A percentile compares a stretch with the other conserved stretches of the same genome.
These are phyloP conservation scores for Exophiala xenobiotica DNA, from an alignment of 2,329 filamentous ascomycete genomes.

Conservation along the genomic window DNA sequence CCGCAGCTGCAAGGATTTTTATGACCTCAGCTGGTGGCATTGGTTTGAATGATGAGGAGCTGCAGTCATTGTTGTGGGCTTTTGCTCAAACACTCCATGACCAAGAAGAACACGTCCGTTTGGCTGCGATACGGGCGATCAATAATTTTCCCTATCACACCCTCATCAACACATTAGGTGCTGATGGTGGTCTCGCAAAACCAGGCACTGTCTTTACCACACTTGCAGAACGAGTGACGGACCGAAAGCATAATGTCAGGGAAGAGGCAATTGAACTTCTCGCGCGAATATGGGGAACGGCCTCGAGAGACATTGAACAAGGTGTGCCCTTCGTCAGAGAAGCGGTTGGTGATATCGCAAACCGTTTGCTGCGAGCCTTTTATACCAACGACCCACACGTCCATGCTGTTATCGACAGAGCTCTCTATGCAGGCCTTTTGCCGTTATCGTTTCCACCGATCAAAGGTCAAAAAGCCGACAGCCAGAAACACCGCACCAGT, in stretches of 20 bases:
- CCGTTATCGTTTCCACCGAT: slow-evolving; percentile 82
- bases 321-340: slow-evolving; percentile 73
- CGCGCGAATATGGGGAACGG: slow-evolving; percentile 89
- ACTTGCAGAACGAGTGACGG: slow-evolving; percentile 83
- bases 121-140: slow-evolving; percentile 84
- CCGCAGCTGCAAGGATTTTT: slow-evolving; percentile 78
- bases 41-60: slow-evolving; percentile 80
- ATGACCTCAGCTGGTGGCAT: slow-evolving; percentile 89
- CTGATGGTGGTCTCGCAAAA: slow-evolving; percentile 71
- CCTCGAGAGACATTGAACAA: slow-evolving; percentile 78
- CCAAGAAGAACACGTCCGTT: slow-evolving; percentile 83
- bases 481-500: slow-evolving; percentile 53
- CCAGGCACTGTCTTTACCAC: slow-evolving; percentile 76
- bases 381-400: slow-evolving; percentile 89
- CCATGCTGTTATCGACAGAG: slow-evolving; percentile 78
- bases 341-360: slow-evolving; percentile 78
- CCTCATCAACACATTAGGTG: slow-evolving; percentile 77
- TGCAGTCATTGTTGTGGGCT: slow-evolving; percentile 69
- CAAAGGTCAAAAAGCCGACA: slow-evolving; percentile 49
- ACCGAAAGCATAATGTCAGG: slow-evolving; percentile 77
- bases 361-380: slow-evolving; percentile 79
- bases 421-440: slow-evolving; percentile 83
- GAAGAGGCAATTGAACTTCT: slow-evolving; percentile 83
- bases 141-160: slow-evolving; percentile 77
- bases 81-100: slow-evolving; percentile 82